Conservation (phyloP, 306 rosid species). For the Oxytropis ochrocephala region DNA sequence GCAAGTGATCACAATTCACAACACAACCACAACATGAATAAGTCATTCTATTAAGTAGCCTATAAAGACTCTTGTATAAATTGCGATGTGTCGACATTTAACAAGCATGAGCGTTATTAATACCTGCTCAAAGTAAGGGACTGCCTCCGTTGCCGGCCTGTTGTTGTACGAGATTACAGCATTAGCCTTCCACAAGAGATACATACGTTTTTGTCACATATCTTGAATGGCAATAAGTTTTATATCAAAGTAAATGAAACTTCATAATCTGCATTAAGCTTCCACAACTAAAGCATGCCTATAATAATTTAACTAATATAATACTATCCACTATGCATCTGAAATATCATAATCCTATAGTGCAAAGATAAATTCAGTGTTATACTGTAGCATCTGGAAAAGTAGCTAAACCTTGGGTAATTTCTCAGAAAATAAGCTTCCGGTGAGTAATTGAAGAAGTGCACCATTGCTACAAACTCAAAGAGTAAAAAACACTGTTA, state of each 20-base stretch:
- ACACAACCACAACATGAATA: neutral
- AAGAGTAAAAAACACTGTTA: neutral
- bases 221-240: conserved; percentile 28
- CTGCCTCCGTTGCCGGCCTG: conserved; percentile 93
- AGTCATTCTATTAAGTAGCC: neutral
- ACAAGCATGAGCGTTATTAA: neutral
- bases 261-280: conserved; percentile 13
- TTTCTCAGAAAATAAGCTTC: conserved; percentile 47
- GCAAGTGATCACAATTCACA: neutral
- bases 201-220: conserved; percentile 35
- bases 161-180: conserved; percentile 84
- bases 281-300: conserved; percentile 1
- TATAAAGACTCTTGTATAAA: neutral
- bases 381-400: conserved; percentile 3
- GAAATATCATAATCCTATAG: neutral
- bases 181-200: conserved; percentile 79
- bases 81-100: neutral
- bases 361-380: neutral
- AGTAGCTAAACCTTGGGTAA: conserved; percentile 45
- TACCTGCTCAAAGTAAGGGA: conserved; percentile 99
- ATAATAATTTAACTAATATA: neutral
- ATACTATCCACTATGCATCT: neutral
- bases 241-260: conserved; percentile 21
- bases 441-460: conserved; percentile 44
- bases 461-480: conserved; percentile 39